Evolutionary conservation across 129 eudicot genomes (phyloP), one percentile per base, ranked within the genome.

Genomic region (Flaveria trinervia): DNA sequence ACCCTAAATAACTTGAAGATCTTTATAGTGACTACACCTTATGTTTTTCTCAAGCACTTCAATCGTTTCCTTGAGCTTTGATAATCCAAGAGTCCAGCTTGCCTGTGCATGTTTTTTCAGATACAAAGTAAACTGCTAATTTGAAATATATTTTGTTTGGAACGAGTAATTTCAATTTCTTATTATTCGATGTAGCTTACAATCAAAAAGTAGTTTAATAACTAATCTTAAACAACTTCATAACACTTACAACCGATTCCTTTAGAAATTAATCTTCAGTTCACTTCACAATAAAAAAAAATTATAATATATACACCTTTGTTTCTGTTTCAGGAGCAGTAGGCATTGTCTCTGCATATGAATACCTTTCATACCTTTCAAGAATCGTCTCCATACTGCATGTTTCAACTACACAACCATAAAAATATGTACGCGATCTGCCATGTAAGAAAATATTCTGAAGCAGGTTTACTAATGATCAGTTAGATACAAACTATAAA

Each of bases 41-140:
- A 88, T 91, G 83, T 88, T 91, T 78, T 78, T 89, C 73, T 91
- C 89, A 26, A 91, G 87, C 70, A 91, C 84, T 86, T 91, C 91
- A 55, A 91, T 81, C 76, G 62, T 86, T 54, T 92, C 77, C 30
- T 72, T 71, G 55, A 88, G 92, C 76, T 82, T 88, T 11, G 89
- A 80, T 59, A 81, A 83, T 74, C 88, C 96, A 74, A 86, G 85
- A 49, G 83, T 70, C 91, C 89, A 86, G 73, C 82, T 79, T 73
- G 72, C 89, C 91, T 84, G 69, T 81, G 51, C 26, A 43, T 18
- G 72, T 50, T 64, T 18, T 60, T 73, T 13, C 36, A 11, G 45
- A 62, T 45, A 2, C 26, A 26, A 28, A 64, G 9, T 28, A 20
- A 57, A 20, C 65, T 36, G 41, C 41, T 36, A 36, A 36, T 36